A percentile compares a stretch with the other conserved stretches of the same genome.
phyloP scores from a whole-genome alignment of 2,329 filamentous ascomycete genomes.

The Talaromyces sp. region DNA sequence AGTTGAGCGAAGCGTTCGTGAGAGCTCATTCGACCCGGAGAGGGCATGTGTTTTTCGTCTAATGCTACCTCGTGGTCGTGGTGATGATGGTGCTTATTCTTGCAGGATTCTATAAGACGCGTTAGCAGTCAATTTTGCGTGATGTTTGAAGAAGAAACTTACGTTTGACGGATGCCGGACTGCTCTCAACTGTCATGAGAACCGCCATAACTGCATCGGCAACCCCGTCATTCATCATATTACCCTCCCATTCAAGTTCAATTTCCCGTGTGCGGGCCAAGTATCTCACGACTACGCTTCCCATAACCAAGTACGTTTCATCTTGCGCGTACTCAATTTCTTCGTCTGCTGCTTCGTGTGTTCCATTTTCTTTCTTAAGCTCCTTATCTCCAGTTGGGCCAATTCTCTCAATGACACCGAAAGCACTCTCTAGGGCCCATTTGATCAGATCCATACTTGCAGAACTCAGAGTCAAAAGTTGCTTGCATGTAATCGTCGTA shows the following conservation, averaged over 20 bases:
- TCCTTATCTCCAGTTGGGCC: constrained; percentile 24
- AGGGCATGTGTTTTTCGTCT: constrained; percentile 65
- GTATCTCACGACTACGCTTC: constrained; percentile 79
- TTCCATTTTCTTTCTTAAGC: constrained; percentile 24
- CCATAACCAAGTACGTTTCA: constrained; percentile 70
- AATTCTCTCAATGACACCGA: constrained; percentile 71
- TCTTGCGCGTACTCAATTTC: constrained; percentile 39
- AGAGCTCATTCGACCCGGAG: constrained; percentile 52
- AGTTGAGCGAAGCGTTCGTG: constrained; percentile 78
- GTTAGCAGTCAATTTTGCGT: background rate
- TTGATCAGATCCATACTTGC: constrained; percentile 87
- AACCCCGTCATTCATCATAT: constrained; percentile 95
- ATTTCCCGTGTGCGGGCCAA: constrained; percentile 68
- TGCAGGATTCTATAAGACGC: constrained; percentile 52
- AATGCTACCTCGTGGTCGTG: constrained; percentile 43
- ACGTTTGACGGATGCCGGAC: constrained; percentile 91
- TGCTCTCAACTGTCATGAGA: constrained; percentile 86
- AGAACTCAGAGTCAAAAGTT: constrained; percentile 80
- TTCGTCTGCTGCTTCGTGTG: constrained; percentile 43
- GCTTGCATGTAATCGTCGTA: constrained; percentile 88
- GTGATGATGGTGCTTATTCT: constrained; percentile 54
- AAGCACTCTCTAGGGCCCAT: constrained; percentile 92
- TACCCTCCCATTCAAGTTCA: constrained; percentile 95
- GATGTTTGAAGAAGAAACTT: constrained; percentile 31
- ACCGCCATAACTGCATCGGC: constrained; percentile 97